Evolutionary conservation across 2,329 filamentous ascomycete species (phyloP), one percentile per base, ranked within the genome.

Genomic region (Trichoderma hamatum): DNA sequence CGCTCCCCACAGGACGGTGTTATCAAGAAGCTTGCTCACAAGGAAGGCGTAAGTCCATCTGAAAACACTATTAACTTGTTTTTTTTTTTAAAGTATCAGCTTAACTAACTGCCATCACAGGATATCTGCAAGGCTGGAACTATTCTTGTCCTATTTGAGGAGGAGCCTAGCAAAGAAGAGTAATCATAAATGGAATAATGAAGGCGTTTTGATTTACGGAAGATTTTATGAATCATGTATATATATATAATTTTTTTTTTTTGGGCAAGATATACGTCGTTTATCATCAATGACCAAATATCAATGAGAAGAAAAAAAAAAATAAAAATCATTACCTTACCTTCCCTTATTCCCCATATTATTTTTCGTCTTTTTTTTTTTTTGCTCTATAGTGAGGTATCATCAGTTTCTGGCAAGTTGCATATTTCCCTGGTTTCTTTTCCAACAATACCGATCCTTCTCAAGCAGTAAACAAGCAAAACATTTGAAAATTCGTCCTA

Each of bases 121-220:
- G 91, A 93, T 74, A 91, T 93, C 74, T 93, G 91, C 79, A 92
- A 92, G 78, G 90, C 90, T 5, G 91, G 91, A 7, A 93, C 90
- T 4, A 86, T 92, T 7, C 80, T 94, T 58, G 91, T 94, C 5
- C 82, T 92, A 56, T 94, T 94, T 75, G 90, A 92, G 75, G 88
- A 88, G 70, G 76, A 74, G 1, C 74, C 80, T 46, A 72, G 52
- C 54, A 74, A 76, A 67, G 75, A 75, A 19, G 75, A 72, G 61
- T 74, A 74, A 70, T 70, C 70, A 65, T 74, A 70, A 70, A 70
- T 60, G 32, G 59, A 69, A 69, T 68, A 32, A 36, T 43, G 64
- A 63, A 67, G 71, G 68, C 69, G 70, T 72, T 34, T 43, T 49
- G 46, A 21, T 71, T 68, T 28, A 66, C 43, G 30, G 63, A 55